phyloP scores from a whole-genome alignment of 345 rosid genomes.

The Turnera subulata region DNA sequence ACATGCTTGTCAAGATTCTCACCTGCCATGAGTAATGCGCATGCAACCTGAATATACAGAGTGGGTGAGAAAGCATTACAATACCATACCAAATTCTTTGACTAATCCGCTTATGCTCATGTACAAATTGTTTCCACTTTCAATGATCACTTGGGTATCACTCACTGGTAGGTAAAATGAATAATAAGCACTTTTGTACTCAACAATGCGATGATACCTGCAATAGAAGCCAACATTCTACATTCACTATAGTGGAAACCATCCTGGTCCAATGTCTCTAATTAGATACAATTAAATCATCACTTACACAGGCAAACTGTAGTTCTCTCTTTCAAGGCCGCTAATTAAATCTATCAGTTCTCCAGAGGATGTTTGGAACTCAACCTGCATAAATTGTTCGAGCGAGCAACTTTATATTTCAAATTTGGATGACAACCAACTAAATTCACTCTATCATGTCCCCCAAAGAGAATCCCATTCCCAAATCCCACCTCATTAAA shows the following conservation, averaged over 20 bases:
- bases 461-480: too few relatives aligned
- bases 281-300: neutral
- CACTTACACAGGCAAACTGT: constrained; percentile 59
- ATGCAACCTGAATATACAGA: constrained; percentile 56
- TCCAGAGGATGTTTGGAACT: constrained; percentile 69
- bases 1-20: constrained; percentile 61
- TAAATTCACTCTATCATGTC: too few relatives aligned
- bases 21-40: constrained; percentile 72
- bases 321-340: constrained; percentile 63
- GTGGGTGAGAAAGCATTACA: neutral
- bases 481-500: constrained; percentile 44
- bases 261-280: neutral
- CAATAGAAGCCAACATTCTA: constrained; percentile 9
- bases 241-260: too few relatives aligned
- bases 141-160: constrained; percentile 4
- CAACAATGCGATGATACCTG: constrained; percentile 75
- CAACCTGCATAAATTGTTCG: constrained; percentile 41
- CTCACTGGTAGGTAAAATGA: constrained; percentile 87
- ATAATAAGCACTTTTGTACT: constrained; percentile 75
- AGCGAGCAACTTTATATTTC: too few relatives aligned
- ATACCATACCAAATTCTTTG: too few relatives aligned
- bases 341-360: constrained; percentile 85
- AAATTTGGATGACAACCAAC: too few relatives aligned
- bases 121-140: too few relatives aligned
- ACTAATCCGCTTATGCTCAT: too few relatives aligned